Evolutionary conservation across 805 yeast genomes (phyloP), one percentile per base, ranked within the genome.

Genomic region (Starmera caribaea): DNA sequence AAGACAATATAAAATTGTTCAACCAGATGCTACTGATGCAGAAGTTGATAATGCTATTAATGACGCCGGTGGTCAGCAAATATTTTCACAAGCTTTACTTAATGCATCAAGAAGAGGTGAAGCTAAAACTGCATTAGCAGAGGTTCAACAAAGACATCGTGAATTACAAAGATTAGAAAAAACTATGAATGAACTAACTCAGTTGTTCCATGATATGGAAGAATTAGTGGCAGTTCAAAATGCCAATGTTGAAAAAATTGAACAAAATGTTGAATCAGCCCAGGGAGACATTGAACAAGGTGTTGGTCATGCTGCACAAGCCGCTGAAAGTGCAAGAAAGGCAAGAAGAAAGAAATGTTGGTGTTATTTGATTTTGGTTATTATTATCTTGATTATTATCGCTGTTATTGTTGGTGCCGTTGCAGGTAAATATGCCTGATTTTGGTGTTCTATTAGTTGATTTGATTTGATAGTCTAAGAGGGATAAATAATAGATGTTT

Each of bases 171-270:
- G 87, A 69, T 81, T 92, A 63, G 97, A 90, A 65, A 80, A 86
- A 66, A 82, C 96, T 43, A 88, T 92, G 84, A 87, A 90, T 30
- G 98, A 92, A 65, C 76, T 92, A 63, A 85, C 94, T 33, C 95
- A 86, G 68, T 75, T 92, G 59, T 88, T 92, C 70, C 83, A 82
- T 55, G 97, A 92, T 59, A 86, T 92, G 92, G 97, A 92, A 65
- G 85, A 85, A 57, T 71, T 92, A 65, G 97, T 90, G 36, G 87
- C 90, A 50, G 96, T 89, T 65, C 97, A 92, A 68, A 96, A 89
- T 62, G 87, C 77, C 51, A 79, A 82, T 45, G 80, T 92, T 49
- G 84, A 81, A 57, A 83, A 79, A 55, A 78, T 87, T 47, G 88
- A 88, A 58, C 78, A 84, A 50, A 81, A 85, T 53, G 84, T 89